phyloP scores from a whole-genome alignment of 202 grass and related monocot species.

The Schoenoplectus triqueter region DNA sequence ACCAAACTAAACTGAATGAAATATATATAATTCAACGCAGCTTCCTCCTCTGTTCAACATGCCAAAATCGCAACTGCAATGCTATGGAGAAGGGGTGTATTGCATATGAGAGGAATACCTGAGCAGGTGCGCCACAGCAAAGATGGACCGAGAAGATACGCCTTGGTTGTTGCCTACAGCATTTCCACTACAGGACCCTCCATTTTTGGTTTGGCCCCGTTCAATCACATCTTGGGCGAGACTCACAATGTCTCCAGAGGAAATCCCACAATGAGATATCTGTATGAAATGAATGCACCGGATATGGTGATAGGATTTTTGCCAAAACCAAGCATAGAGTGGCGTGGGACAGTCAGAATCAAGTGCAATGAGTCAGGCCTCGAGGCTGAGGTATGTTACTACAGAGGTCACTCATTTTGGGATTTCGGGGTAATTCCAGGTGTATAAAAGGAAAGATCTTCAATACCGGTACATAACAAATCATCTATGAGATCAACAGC shows the following conservation, averaged over 20 bases:
- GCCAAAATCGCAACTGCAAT: conserved; percentile 92
- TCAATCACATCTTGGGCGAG: conserved; percentile 92
- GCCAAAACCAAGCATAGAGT: conserved; percentile 57
- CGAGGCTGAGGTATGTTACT: conserved; percentile 59
- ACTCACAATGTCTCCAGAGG: conserved; percentile 80
- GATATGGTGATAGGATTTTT: conserved; percentile 72
- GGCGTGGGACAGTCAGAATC: conserved; percentile 68
- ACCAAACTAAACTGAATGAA: too few relatives aligned
- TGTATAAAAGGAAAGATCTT: conserved; percentile 64
- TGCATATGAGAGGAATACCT: conserved; percentile 66
- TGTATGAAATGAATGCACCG: conserved; percentile 67
- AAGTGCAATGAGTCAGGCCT: conserved; percentile 62
- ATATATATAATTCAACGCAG: conserved; percentile 37
- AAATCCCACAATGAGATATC: conserved; percentile 44
- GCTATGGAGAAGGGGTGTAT: conserved; percentile 83
- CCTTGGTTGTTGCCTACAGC: conserved; percentile 68
- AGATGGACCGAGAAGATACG: conserved; percentile 59
- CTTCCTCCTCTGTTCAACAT: conserved; percentile 94
- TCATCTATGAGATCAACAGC: conserved; percentile 64
- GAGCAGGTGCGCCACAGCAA: conserved; percentile 41
- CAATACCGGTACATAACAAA: conserved; percentile 25
- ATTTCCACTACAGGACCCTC: conserved; percentile 85
- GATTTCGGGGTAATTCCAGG: conserved; percentile 62
- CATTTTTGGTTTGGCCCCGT: conserved; percentile 88
- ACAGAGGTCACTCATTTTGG: conserved; percentile 56